These are phyloP conservation scores for Omphalotus guepiniiformis DNA, from an alignment of 768 basidiomycete species.

Conservation along the genomic window DNA sequence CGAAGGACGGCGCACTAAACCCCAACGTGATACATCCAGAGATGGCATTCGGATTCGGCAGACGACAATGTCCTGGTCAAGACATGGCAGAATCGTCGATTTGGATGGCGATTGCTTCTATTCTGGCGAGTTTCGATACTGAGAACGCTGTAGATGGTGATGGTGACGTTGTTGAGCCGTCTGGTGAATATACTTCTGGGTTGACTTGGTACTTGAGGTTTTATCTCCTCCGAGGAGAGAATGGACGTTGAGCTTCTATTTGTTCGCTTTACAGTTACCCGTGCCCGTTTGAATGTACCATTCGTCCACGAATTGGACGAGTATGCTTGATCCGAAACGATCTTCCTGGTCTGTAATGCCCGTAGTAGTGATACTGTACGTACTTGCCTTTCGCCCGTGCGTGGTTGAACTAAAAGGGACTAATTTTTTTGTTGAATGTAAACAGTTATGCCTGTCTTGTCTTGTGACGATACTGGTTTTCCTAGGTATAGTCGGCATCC, in stretches of 20 bases:
- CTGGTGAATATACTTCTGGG: conserved; percentile 1
- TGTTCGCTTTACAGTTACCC: not conserved
- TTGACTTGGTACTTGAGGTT: not conserved
- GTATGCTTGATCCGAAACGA: no score
- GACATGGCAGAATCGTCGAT: conserved; percentile 1
- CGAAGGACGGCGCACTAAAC: not conserved
- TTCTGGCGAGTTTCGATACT: not conserved
- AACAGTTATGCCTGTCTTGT: no score
- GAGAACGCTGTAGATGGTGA: conserved; percentile 1
- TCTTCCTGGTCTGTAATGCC: no score
- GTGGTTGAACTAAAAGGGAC: no score
- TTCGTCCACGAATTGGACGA: not conserved
- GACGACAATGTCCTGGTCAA: conserved; percentile 8
- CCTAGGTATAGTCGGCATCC: no score
- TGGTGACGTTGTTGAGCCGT: conserved; percentile 4
- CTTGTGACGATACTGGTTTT: no score
- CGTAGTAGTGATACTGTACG: no score
- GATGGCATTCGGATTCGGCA: conserved; percentile 15
- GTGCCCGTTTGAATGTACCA: not conserved
- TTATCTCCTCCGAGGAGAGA: not conserved
- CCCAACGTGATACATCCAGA: conserved; percentile 3
- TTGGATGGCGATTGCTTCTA: conserved; percentile 2
- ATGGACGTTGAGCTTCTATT: no score
- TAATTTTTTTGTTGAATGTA: no score
- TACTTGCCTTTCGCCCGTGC: no score